A percentile compares a stretch with the other conserved stretches of the same genome.
phyloP scores from a whole-genome alignment of 805 yeast genomes.

The Candida adriatica region DNA sequence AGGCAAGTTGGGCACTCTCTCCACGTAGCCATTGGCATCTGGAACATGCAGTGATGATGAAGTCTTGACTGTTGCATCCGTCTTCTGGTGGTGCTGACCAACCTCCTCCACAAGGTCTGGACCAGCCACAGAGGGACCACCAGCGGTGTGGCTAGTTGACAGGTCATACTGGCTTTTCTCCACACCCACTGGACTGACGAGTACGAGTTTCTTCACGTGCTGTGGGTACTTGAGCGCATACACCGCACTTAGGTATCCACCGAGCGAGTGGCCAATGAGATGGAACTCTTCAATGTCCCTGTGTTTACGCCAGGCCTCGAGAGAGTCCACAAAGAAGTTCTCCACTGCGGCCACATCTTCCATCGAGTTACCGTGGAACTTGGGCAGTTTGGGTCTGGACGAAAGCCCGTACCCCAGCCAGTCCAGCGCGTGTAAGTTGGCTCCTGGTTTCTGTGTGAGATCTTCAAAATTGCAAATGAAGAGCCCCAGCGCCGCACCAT shows the following conservation, averaged over 20 bases:
- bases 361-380: slow-evolving; percentile 11
- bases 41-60: slow-evolving; percentile 22
- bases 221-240: slow-evolving; percentile 52
- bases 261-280: slow-evolving; percentile 64
- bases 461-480: slow-evolving; percentile 59
- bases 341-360: slow-evolving; percentile 28
- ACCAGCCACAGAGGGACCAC: slow-evolving; percentile 14
- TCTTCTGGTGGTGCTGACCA: slow-evolving; percentile 13
- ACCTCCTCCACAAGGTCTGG: slow-evolving; percentile 28
- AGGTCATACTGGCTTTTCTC: slow-evolving; percentile 43
- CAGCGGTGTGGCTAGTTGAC: slow-evolving; percentile 1
- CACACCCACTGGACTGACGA: slow-evolving; percentile 69
- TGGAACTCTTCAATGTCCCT: slow-evolving; percentile 44
- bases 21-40: slow-evolving; percentile 27
- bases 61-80: slow-evolving; percentile 12
- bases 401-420: slow-evolving; percentile 58
- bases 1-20: slow-evolving; percentile 28
- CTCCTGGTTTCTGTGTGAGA: slow-evolving; percentile 42
- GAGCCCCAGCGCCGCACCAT: slow-evolving; percentile 79
- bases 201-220: slow-evolving; percentile 41
- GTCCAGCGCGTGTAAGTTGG: slow-evolving; percentile 53
- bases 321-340: slow-evolving; percentile 33
- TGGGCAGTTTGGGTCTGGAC: slow-evolving; percentile 39
- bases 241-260: slow-evolving; percentile 59
- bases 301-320: slow-evolving; percentile 53